phyloP scores from a whole-genome alignment of 179 eudicot species.

The Amaranthus tricolor region DNA sequence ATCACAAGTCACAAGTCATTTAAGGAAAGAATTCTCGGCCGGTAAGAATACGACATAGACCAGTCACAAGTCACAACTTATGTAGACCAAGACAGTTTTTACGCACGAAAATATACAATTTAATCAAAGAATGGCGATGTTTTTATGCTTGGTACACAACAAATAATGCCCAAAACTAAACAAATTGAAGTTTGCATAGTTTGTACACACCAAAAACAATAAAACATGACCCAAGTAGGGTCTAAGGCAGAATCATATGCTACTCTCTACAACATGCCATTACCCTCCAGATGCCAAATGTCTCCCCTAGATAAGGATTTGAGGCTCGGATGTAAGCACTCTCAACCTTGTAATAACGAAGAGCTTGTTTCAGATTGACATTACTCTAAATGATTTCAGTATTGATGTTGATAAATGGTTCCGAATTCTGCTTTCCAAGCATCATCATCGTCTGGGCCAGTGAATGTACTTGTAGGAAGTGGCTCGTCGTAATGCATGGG shows the following conservation, averaged over 20 bases:
- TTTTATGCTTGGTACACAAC: slow-evolving; percentile 13
- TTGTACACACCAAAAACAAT: slow-evolving; percentile 1
- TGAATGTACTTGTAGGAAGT: slow-evolving; percentile 30
- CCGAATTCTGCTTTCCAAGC: slow-evolving; percentile 94
- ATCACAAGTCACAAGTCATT: no score
- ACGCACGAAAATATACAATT: slow-evolving; percentile 5
- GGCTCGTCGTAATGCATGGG: slow-evolving; percentile 53
- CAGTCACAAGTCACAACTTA: no score
- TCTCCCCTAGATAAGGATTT: no score
- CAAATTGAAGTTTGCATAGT: slow-evolving; percentile 1
- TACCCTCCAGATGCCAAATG: no score
- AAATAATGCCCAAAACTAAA: neutral
- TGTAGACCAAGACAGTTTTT: neutral
- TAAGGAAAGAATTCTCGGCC: no score
- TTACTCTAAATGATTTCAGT: slow-evolving; percentile 11
- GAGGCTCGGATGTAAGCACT: no score
- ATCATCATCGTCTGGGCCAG: slow-evolving; percentile 56
- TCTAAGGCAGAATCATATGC: slow-evolving; percentile 20
- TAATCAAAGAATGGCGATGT: slow-evolving; percentile 20
- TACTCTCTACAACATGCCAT: neutral
- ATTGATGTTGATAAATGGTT: slow-evolving; percentile 65
- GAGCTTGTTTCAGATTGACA: neutral
- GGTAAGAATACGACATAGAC: no score
- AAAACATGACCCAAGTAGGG: slow-evolving; percentile 31
- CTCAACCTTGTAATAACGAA: neutral